These are phyloP conservation scores for Trifolium subterraneum DNA, from an alignment of 306 rosid genomes.

Conservation along the genomic window DNA sequence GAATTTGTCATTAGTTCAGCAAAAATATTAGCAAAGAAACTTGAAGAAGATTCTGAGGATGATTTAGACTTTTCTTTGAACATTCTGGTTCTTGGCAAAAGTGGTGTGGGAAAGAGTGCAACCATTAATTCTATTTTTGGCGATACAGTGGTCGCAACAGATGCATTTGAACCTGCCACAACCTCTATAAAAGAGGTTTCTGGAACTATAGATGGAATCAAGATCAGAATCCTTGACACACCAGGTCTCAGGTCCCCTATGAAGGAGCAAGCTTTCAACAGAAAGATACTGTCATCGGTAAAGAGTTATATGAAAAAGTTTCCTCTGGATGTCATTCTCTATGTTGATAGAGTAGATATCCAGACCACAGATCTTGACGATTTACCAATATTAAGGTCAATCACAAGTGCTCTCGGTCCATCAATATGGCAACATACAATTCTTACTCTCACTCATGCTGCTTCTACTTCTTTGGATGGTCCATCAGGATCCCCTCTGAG, in stretches of 20 bases:
- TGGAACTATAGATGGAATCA: slow-evolving; percentile 57
- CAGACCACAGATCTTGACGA: slow-evolving; percentile 47
- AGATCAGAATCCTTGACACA: slow-evolving; percentile 65
- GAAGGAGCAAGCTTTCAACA: slow-evolving; percentile 57
- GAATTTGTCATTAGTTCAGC: slow-evolving; percentile 48
- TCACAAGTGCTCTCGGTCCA: slow-evolving; percentile 53
- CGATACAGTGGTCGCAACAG: slow-evolving; percentile 48
- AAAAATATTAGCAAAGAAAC: slow-evolving; percentile 52
- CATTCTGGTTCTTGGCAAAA: slow-evolving; percentile 65
- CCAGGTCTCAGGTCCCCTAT: slow-evolving; percentile 58
- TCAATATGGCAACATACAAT: slow-evolving; percentile 58
- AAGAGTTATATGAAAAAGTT: slow-evolving; percentile 49
- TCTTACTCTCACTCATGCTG: slow-evolving; percentile 65
- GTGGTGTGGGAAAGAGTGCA: slow-evolving; percentile 74
- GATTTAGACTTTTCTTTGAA: slow-evolving; percentile 60
- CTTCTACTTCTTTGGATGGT: slow-evolving; percentile 59
- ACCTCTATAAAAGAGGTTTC: slow-evolving; percentile 51
- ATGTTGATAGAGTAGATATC: slow-evolving; percentile 61
- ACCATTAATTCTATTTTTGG: slow-evolving; percentile 64
- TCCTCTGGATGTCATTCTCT: slow-evolving; percentile 56
- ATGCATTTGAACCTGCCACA: slow-evolving; percentile 62
- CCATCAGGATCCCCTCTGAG: slow-evolving; percentile 57
- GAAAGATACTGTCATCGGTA: slow-evolving; percentile 52
- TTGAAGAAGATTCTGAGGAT: slow-evolving; percentile 53
- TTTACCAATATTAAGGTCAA: slow-evolving; percentile 54